Base-by-base conservation (phyloP, 2,329 filamentous ascomycete genomes). In the Endothia cerciana region DNA sequence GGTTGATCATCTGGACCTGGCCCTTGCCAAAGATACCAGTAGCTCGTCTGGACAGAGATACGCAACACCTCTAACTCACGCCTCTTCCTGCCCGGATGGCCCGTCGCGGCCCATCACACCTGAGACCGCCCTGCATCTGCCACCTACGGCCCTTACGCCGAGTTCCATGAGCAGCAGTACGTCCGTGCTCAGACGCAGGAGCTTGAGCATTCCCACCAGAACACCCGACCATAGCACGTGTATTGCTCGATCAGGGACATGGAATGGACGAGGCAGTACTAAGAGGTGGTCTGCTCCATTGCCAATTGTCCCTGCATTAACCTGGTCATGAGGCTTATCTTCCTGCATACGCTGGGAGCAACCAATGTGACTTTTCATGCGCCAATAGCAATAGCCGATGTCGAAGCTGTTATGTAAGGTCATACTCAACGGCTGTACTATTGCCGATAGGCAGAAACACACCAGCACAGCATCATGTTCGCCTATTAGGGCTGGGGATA, bases 21-120 rank as follows among this genome's bases (percentile, higher is more conserved):
- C 36, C n/a, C 56, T 41, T 41, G 28, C 47, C 30, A 66, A 60
- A 49, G 56, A 60, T 3, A 55, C 60, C 22, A 66, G 53, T 3
- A 60, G 49, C 4, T 65, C 66, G 11, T 60, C 66, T 30, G 57
- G 51, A 30, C 59, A 63, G 43, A 68, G 60, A 25, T 68, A 68
- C 15, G 63, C 60, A 19, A 68, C 66, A 19, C 66, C 66, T 4
- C 28, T 60, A 17, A 68, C 53, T 28, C 66, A 66, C 25, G 5
- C 61, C 11, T 66, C 66, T 45, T 41, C 51, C 11, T 41, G 47
- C 17, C 49, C 28, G 3, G 17, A 60, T 19, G 56, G n/a, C 8
- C 28, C 40, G 38, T 68, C 66, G 5, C 45, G 56, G 22, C 38
- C 49, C 19, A 53, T 49, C n/a, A 60, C 65, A 6, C 65, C 65